Evolutionary conservation across 306 rosid genomes (phyloP).

Genomic region (Rosa chinensis): DNA sequence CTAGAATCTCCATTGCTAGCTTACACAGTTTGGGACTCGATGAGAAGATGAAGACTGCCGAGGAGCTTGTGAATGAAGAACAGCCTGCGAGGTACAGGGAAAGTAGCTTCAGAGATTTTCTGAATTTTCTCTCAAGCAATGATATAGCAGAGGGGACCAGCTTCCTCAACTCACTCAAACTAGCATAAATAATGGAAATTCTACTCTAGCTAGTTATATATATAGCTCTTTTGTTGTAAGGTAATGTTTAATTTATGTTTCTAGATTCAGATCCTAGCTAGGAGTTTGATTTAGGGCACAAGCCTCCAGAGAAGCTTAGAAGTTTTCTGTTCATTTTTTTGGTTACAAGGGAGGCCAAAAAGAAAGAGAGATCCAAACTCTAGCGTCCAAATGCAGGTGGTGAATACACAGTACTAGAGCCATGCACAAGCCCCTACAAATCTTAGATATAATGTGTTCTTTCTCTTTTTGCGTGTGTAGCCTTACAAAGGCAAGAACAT

Average conservation of each 20-base stretch:
- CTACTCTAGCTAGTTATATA: not conserved
- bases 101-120: conserved; percentile 56
- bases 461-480: not conserved
- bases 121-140: conserved; percentile 40
- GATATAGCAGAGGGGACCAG: conserved; percentile 46
- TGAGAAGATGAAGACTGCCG: conserved; percentile 36
- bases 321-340: not conserved
- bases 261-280: not conserved
- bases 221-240: not conserved
- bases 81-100: conserved; percentile 27
- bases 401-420: not conserved
- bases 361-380: not conserved
- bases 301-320: not conserved
- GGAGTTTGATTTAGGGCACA: not conserved
- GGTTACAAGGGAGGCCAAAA: not conserved
- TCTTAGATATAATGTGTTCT: not conserved
- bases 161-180: conserved; percentile 47
- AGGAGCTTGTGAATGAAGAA: conserved; percentile 34
- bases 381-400: not conserved
- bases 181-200: not conserved
- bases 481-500: not conserved
- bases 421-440: not conserved
- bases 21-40: conserved; percentile 42
- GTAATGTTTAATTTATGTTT: not conserved
- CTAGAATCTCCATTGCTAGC: conserved; percentile 41